Evolutionary conservation across 2,329 filamentous ascomycete genomes (phyloP).

Genomic region (Aspergillus sp.): DNA sequence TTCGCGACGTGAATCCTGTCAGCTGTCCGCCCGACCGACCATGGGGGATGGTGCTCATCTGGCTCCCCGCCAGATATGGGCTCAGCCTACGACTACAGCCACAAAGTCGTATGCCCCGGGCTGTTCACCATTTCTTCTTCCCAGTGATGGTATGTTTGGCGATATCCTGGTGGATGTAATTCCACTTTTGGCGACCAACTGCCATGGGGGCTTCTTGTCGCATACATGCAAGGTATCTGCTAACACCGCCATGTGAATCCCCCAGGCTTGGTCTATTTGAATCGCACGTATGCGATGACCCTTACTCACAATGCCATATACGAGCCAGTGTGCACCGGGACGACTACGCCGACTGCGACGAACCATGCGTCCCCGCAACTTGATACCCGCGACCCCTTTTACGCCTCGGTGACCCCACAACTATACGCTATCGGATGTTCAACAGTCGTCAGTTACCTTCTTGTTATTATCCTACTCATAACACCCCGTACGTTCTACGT

Average conservation of each 20-base stretch:
- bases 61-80: constrained; percentile 41
- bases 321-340: constrained; percentile 44
- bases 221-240: constrained; percentile 1
- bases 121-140: constrained; percentile 63
- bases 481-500: constrained; percentile 92
- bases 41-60: constrained; percentile 34
- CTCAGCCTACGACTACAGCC: constrained; percentile 35
- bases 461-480: constrained; percentile 90
- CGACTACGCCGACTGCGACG: constrained; percentile 32
- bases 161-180: background rate
- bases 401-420: constrained; percentile 88
- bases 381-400: constrained; percentile 81
- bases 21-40: constrained; percentile 18
- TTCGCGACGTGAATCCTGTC: constrained; percentile 9
- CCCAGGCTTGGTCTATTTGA: constrained; percentile 41
- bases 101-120: constrained; percentile 42
- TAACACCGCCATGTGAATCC: constrained; percentile 3
- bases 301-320: constrained; percentile 50
- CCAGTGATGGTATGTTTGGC: constrained; percentile 50
- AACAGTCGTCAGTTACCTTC: constrained; percentile 85
- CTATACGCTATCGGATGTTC: constrained; percentile 89
- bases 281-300: constrained; percentile 41
- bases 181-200: background rate
- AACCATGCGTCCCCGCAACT: constrained; percentile 51
- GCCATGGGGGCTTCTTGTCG: background rate